Evolutionary conservation across 768 basidiomycete genomes (phyloP).

Genomic region (Russula foetens): DNA sequence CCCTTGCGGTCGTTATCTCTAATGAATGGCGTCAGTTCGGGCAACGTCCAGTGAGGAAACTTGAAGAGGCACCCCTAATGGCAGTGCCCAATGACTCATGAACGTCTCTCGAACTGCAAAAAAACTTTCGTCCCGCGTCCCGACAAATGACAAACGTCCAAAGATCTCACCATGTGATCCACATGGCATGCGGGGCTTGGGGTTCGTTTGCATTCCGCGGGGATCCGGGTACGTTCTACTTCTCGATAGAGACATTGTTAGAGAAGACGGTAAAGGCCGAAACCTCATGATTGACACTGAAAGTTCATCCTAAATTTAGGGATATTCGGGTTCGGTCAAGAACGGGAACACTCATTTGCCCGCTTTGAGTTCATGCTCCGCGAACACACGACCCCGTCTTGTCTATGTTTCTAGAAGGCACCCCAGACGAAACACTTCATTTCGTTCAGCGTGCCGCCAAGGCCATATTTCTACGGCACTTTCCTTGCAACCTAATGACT

Average conservation of each 20-base stretch:
- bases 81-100: neutral
- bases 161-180: neutral
- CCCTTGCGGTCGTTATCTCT: too few relatives aligned
- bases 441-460: neutral
- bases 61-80: too few relatives aligned
- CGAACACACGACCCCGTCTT: neutral
- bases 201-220: neutral
- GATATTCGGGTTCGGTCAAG: neutral
- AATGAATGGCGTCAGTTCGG: neutral
- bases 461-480: neutral
- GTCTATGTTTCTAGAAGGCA: neutral
- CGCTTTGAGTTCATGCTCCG: neutral
- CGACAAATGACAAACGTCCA: neutral
- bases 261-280: neutral
- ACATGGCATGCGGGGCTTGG: neutral
- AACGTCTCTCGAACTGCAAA: too few relatives aligned
- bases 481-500: neutral
- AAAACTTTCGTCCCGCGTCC: too few relatives aligned
- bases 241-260: neutral
- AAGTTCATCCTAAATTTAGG: neutral
- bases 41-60: neutral
- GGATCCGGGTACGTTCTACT: neutral
- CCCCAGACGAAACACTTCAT: neutral
- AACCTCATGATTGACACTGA: neutral
- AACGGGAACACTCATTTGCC: neutral